Percentiles rank a stretch among this genome's conserved stretches.
Evolutionary conservation across 768 basidiomycete genomes (phyloP).

Genomic region (Suillus clintonianus): DNA sequence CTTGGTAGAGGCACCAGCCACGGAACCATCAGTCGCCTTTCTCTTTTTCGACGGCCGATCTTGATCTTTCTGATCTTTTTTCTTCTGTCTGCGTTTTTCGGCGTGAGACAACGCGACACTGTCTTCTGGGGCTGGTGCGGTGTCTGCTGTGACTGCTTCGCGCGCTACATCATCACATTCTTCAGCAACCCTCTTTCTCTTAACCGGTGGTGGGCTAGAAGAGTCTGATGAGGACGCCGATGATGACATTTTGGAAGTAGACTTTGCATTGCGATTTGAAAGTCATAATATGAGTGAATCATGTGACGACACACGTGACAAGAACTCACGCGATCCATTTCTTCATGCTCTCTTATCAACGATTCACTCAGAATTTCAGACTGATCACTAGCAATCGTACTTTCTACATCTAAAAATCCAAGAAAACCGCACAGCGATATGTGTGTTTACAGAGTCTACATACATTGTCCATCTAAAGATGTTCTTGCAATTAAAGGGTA

Average conservation of each 20-base stretch:
- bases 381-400: background rate
- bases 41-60: conserved; percentile 43
- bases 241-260: conserved; percentile 16
- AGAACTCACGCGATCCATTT: background rate
- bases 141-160: conserved; percentile 12
- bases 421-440: background rate
- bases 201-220: conserved; percentile 31
- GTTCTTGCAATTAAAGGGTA: background rate
- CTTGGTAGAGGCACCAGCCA: background rate
- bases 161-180: conserved; percentile 21
- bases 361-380: too few species aligned
- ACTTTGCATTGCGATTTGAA: background rate
- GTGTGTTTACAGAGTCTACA: background rate
- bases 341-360: background rate
- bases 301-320: background rate
- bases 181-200: conserved; percentile 19
- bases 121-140: conserved; percentile 25
- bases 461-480: background rate
- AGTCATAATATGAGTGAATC: background rate
- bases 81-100: conserved; percentile 67
- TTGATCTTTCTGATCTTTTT: conserved; percentile 31
- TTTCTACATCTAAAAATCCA: background rate
- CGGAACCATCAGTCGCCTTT: conserved; percentile 38
- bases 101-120: conserved; percentile 72
- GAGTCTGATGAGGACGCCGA: conserved; percentile 31